Percentiles rank a stretch among this genome's conserved stretches.
phyloP scores from a whole-genome alignment of 2,329 filamentous ascomycete species.

The Calonectria pseudoreteaudii region DNA sequence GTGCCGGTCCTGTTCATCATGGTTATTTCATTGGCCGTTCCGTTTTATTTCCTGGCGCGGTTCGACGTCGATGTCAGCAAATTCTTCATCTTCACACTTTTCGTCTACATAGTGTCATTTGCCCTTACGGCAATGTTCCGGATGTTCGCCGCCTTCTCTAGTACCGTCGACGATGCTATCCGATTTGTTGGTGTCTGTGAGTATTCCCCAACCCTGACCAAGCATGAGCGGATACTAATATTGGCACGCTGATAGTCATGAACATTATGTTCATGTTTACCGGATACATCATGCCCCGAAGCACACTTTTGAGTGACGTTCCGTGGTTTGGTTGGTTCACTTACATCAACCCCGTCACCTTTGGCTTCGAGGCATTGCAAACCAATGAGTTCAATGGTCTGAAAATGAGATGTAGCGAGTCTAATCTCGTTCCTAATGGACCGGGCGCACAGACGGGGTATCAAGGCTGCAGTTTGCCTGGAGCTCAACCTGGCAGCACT shows the following conservation, averaged over 20 bases:
- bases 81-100: conserved; percentile 24
- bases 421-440: conserved; percentile 59
- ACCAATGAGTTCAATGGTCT: conserved; percentile 66
- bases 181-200: conserved; percentile 59
- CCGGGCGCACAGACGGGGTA: conserved; percentile 52
- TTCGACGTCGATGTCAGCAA: conserved; percentile 21
- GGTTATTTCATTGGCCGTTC: conserved; percentile 10
- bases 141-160: conserved; percentile 67
- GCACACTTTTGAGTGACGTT: conserved; percentile 62
- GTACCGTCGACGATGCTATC: conserved; percentile 72
- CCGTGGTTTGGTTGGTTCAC: conserved; percentile 79
- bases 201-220: not conserved
- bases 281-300: conserved; percentile 69
- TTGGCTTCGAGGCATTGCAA: conserved; percentile 71
- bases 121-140: conserved; percentile 44
- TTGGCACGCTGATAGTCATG: conserved; percentile 52
- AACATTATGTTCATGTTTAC: conserved; percentile 74
- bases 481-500: conserved; percentile 59
- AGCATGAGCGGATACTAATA: not conserved
- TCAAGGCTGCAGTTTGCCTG: conserved; percentile 66
- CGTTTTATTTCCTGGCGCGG: conserved; percentile 24
- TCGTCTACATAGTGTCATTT: conserved; percentile 19
- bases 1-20: conserved; percentile 11
- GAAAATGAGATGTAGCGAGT: conserved; percentile 59
- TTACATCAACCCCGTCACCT: conserved; percentile 72